These are phyloP conservation scores for Tylopilus sp. DNA, from an alignment of 768 basidiomycete species.

Conservation along the genomic window DNA sequence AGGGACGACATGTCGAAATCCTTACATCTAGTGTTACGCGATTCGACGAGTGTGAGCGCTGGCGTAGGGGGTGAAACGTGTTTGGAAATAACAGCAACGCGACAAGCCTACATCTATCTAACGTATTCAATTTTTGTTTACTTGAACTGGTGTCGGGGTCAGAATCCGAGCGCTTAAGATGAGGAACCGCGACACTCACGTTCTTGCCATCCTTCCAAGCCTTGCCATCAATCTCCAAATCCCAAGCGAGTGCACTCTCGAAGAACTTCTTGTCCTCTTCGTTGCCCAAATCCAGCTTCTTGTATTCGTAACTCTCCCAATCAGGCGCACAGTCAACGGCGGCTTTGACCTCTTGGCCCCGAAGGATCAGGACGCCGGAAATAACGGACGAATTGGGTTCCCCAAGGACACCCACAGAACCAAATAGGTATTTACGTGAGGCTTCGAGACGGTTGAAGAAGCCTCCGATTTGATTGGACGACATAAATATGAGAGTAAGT, in stretches of 20 bases:
- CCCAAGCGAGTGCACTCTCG: constrained; percentile 92
- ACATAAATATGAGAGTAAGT: constrained; percentile 92
- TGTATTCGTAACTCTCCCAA: constrained; percentile 86
- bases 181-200: constrained; percentile 46
- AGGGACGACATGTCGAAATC: not conserved
- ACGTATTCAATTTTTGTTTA: constrained; percentile 11
- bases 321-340: constrained; percentile 84
- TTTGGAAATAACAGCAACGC: constrained; percentile 4
- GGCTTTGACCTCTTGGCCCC: constrained; percentile 70
- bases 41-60: not conserved
- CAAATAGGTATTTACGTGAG: constrained; percentile 95
- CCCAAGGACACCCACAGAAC: constrained; percentile 89
- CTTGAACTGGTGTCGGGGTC: constrained; percentile 20
- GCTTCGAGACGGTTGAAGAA: constrained; percentile 99
- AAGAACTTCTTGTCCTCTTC: constrained; percentile 84
- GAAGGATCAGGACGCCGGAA: constrained; percentile 75
- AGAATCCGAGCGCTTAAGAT: not conserved
- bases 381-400: constrained; percentile 73
- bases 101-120: constrained; percentile 25
- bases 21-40: not conserved
- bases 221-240: constrained; percentile 84
- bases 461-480: constrained; percentile 87
- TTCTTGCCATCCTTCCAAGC: constrained; percentile 90
- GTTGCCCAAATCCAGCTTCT: constrained; percentile 69
- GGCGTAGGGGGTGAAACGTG: not conserved